Percentiles rank a stretch among this genome's conserved stretches.
Evolutionary conservation across 2,329 filamentous ascomycete species (phyloP).

Genomic region (Colletotrichum euphorbiae): DNA sequence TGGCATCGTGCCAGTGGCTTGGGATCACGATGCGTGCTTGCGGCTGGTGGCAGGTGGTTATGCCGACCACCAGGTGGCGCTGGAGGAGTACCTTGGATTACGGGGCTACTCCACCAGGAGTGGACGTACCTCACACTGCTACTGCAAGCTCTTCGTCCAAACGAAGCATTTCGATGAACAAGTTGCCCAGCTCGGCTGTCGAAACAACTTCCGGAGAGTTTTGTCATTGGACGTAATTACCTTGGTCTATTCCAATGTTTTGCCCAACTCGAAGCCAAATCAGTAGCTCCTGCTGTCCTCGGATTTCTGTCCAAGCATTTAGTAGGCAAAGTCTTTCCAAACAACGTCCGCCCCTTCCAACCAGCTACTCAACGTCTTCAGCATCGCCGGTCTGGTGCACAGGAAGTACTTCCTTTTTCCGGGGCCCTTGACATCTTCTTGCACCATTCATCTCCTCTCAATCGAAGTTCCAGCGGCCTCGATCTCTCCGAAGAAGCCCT

Average conservation of each 20-base stretch:
- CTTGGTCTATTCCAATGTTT: too few species aligned
- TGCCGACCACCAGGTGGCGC: not conserved
- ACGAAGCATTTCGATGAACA: too few species aligned
- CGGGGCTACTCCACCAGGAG: too few species aligned
- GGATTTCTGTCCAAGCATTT: constrained; percentile 33
- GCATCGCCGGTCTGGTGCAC: constrained; percentile 59
- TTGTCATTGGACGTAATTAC: too few species aligned
- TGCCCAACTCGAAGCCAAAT: too few species aligned
- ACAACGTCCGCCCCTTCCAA: constrained; percentile 64
- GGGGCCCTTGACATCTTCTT: constrained; percentile 52
- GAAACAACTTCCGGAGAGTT: too few species aligned
- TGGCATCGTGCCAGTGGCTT: constrained; percentile 24
- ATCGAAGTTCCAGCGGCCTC: constrained; percentile 51
- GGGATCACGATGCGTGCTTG: constrained; percentile 16
- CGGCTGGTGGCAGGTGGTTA: constrained; percentile 5
- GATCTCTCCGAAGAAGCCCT: constrained; percentile 50
- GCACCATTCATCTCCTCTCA: constrained; percentile 52
- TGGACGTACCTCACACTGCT: too few species aligned
- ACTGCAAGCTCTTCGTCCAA: too few species aligned
- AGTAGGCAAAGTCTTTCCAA: constrained; percentile 73
- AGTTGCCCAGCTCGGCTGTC: too few species aligned
- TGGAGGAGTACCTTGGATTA: too few species aligned
- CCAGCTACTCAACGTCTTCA: constrained; percentile 61
- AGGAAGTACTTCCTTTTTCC: constrained; percentile 64
- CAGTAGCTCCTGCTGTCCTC: too few species aligned